phyloP scores from a whole-genome alignment of 352 stramenopile species.

The Pythium sukuiense region DNA sequence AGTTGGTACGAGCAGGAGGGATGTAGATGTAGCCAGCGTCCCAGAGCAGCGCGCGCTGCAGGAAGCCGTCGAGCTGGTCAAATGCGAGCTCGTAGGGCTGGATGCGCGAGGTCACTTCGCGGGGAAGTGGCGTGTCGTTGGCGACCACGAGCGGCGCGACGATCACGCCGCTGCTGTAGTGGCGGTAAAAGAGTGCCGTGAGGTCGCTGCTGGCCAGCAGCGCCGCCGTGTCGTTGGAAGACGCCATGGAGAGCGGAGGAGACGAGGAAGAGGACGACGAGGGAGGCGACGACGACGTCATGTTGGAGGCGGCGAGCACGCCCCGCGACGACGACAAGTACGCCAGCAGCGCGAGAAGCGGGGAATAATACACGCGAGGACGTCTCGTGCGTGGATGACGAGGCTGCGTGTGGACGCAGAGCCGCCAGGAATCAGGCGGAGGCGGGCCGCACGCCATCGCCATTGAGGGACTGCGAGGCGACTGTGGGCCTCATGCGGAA shows the following conservation, averaged over 20 bases:
- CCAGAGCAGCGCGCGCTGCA: conserved; percentile 61
- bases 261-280: not conserved
- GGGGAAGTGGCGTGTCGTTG: conserved; percentile 9
- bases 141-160: conserved; percentile 23
- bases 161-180: conserved; percentile 30
- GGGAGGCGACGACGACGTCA: not conserved
- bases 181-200: conserved; percentile 24
- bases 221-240: conserved; percentile 18
- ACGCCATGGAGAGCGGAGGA: not conserved
- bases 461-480: not conserved
- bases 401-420: conserved; percentile 4
- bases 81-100: conserved; percentile 19
- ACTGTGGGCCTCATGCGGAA: not conserved
- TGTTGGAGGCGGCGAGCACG: not conserved
- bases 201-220: conserved; percentile 24
- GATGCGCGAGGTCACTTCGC: conserved; percentile 11
- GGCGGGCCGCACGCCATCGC: conserved; percentile 1
- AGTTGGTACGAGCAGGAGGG: conserved; percentile 1
- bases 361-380: not conserved
- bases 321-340: not conserved
- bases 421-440: not conserved
- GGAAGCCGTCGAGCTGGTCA: conserved; percentile 28
- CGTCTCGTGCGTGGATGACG: not conserved
- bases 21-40: conserved; percentile 46
- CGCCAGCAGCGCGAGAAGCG: not conserved